Evolutionary conservation across 768 basidiomycete genomes (phyloP), one percentile per base, ranked within the genome.

Genomic region (Phaeolepiota aurea): DNA sequence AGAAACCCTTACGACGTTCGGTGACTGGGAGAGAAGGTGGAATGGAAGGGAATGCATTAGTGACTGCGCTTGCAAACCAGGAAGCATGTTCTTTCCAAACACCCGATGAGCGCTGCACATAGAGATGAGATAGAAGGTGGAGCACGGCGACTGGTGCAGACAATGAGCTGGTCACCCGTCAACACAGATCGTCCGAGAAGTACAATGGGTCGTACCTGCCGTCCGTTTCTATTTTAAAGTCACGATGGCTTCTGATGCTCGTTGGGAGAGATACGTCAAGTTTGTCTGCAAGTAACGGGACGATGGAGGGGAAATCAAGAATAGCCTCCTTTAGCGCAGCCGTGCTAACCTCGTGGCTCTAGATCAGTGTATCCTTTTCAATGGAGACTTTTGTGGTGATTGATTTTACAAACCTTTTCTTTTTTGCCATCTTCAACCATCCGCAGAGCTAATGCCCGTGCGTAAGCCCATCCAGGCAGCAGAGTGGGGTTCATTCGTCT

Each of bases 61-160:
- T 55, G 33, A 82, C 64, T 2, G 77, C 80, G n/a, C 62, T 57
- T 1, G 72, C 53, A 49, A 96, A 78, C 92, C 92, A 97, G 0
- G 69, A 55, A 1, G 73, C 52, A 21, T 72, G 65, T 11, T 82
- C 78, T 64, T 93, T 97, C 92, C 92, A 98, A 2, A 94, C 56
- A 0, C 79, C 56, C 5, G 62, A 68, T 0, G 88, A 85, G 4
- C 89, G 82, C 32, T 83, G 77, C 3, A 74, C 87, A 56, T 98
- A 98, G 16, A 97, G 76, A 52, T 92, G 87, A 0, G 87, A 85
- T 3, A 97, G 72, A 5, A 96, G 74, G 48, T 96, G 84, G 0
- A 90, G 62, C 2, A 74, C 56, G 0, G 74, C 71, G 5, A 66
- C 58, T 18, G 72, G 54, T 12, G 63, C 54, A 0, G 63, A 52